These are phyloP conservation scores for Dorcoceras hygrometricum DNA, from an alignment of 257 asterid genomes.

Conservation along the genomic window DNA sequence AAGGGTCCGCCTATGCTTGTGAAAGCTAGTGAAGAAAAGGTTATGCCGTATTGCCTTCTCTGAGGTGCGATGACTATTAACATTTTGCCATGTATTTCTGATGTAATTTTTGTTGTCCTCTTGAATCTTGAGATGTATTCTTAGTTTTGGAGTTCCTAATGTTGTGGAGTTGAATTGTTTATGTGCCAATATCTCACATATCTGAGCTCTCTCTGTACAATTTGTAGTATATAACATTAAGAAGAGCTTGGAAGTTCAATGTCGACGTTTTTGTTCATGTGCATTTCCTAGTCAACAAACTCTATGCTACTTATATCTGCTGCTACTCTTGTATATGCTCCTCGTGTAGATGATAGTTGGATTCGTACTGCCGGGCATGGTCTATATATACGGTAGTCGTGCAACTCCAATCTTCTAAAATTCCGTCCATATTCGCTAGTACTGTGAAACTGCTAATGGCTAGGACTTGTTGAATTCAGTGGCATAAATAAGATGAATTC, in stretches of 20 bases:
- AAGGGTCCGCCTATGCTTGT: conserved; percentile 47
- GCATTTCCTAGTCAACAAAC: background rate
- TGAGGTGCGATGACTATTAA: conserved; percentile 17
- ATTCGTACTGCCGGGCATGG: no score
- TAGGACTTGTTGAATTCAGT: no score
- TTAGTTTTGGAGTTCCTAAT: conserved; percentile 1
- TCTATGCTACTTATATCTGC: no score
- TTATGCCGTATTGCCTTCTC: background rate
- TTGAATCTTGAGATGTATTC: conserved; percentile 21
- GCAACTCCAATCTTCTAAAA: no score
- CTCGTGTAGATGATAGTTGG: no score
- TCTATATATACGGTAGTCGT: no score
- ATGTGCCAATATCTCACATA: background rate
- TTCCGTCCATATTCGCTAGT: no score
- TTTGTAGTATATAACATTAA: background rate
- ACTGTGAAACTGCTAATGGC: no score
- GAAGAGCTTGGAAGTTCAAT: background rate
- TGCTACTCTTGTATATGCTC: no score
- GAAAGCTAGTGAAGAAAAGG: conserved; percentile 26
- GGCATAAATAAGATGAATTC: no score
- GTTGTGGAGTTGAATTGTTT: conserved; percentile 16
- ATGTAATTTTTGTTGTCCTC: conserved; percentile 10
- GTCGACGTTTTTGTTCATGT: no score
- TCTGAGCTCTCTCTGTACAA: conserved; percentile 21
- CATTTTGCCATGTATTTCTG: conserved; percentile 11